phyloP scores from a whole-genome alignment of 331 rosid genomes.

The Prunus yedoensis region DNA sequence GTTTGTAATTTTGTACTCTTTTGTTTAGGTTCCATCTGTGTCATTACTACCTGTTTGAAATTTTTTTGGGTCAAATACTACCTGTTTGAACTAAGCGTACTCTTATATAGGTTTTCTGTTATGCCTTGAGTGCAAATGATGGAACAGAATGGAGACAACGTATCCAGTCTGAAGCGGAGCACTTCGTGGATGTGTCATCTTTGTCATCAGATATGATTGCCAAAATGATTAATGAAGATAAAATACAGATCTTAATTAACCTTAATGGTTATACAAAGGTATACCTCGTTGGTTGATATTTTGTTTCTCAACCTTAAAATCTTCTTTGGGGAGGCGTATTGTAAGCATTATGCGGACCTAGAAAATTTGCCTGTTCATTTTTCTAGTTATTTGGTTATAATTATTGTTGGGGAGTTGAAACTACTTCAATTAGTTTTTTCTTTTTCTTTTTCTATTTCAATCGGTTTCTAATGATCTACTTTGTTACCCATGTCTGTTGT shows the following conservation, averaged over 20 bases:
- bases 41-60: background rate
- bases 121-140: conserved; percentile 94
- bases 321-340: background rate
- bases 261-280: conserved; percentile 99
- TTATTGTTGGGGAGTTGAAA: background rate
- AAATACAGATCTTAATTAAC: conserved; percentile 85
- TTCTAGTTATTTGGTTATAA: background rate
- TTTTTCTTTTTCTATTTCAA: background rate
- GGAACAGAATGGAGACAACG: conserved; percentile 96
- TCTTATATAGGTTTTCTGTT: conserved; percentile 73
- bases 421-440: background rate
- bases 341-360: background rate
- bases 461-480: background rate
- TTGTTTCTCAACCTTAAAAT: background rate
- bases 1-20: conserved; percentile 34
- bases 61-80: background rate
- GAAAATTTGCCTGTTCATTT: background rate
- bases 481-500: background rate
- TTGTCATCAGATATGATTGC: conserved; percentile 91
- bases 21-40: background rate
- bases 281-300: background rate
- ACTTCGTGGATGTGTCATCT: conserved; percentile 85
- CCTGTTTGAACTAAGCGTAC: conserved; percentile 6
- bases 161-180: conserved; percentile 88
- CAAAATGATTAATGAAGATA: conserved; percentile 77